Evolutionary conservation across 306 rosid species (phyloP).

Genomic region (Medicago arabica): DNA sequence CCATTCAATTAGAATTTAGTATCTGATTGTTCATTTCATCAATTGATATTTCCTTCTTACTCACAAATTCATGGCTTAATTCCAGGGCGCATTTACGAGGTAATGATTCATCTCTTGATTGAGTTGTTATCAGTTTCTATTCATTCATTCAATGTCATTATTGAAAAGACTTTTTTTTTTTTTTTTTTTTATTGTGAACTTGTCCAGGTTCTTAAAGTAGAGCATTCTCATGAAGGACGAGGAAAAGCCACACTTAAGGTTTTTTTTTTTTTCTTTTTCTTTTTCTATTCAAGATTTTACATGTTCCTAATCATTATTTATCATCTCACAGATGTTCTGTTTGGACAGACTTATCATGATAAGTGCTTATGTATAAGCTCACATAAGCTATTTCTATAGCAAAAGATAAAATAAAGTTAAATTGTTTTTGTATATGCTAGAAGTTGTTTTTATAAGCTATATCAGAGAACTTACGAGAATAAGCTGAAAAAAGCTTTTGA

Average conservation of each 20-base stretch:
- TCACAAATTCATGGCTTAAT: slow-evolving; percentile 40
- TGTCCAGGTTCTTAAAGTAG: slow-evolving; percentile 81
- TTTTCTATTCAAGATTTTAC: slow-evolving; percentile 23
- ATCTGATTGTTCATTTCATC: not conserved
- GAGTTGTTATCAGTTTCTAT: not conserved
- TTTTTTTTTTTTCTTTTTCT: slow-evolving; percentile 37
- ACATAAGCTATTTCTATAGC: too few species aligned
- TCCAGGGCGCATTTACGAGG: slow-evolving; percentile 87
- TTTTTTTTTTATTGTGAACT: not conserved
- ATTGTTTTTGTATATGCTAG: too few species aligned
- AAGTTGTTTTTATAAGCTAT: too few species aligned
- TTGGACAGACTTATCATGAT: too few species aligned
- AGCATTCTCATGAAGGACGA: slow-evolving; percentile 96
- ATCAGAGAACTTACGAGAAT: too few species aligned
- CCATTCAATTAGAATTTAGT: not conserved
- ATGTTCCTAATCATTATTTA: slow-evolving; percentile 2
- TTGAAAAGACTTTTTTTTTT: not conserved
- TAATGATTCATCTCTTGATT: slow-evolving; percentile 20
- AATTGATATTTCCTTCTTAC: slow-evolving; percentile 15
- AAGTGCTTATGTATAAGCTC: too few species aligned
- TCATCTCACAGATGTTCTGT: not conserved
- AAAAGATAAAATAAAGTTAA: too few species aligned
- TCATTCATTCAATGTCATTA: slow-evolving; percentile 1
- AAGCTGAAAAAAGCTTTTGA: too few species aligned
- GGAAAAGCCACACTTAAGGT: slow-evolving; percentile 97